Evolutionary conservation across 75 land plant genomes (phyloP).

Genomic region (Selaginella tamariscina): DNA sequence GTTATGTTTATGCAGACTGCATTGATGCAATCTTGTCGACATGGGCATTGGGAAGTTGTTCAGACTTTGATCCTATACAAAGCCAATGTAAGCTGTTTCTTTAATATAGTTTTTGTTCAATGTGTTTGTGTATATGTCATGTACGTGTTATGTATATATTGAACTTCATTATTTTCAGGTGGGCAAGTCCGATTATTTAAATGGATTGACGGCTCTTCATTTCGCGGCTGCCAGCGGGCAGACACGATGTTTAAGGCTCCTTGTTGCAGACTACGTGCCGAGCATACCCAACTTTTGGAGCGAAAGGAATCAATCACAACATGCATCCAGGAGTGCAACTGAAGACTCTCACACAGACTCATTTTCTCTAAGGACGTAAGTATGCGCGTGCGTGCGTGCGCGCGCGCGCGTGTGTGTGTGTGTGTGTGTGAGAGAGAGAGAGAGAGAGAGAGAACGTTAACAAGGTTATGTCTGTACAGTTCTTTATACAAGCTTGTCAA

Average conservation of each 20-base stretch:
- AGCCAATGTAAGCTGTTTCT: conserved; percentile 58
- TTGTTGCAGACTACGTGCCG: conserved; percentile 75
- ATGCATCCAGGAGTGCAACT: too few relatives aligned
- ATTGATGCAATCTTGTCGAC: conserved; percentile 91
- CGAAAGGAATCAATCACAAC: too few relatives aligned
- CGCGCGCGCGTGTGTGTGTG: too few relatives aligned
- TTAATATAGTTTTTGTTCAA: neutral
- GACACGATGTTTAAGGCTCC: conserved; percentile 67
- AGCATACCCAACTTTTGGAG: conserved; percentile 44
- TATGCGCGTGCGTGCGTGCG: too few relatives aligned
- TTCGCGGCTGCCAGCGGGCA: conserved; percentile 94
- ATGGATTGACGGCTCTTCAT: conserved; percentile 91
- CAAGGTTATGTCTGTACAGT: conserved; percentile 29
- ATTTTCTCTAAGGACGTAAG: too few relatives aligned
- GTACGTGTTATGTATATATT: neutral
- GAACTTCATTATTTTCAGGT: conserved; percentile 36
- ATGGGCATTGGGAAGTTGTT: conserved; percentile 98
- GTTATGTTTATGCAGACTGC: conserved; percentile 55
- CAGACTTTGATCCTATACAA: conserved; percentile 65
- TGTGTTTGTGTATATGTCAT: neutral
- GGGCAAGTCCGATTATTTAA: conserved; percentile 77
- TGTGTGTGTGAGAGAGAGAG: too few relatives aligned
- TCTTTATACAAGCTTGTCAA: conserved; percentile 44
- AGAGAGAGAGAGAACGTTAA: too few relatives aligned
- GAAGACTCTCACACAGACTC: too few relatives aligned